These are phyloP conservation scores for Penicillium simplicissimum DNA, from an alignment of 495 filamentous ascomycete species.

Conservation along the genomic window DNA sequence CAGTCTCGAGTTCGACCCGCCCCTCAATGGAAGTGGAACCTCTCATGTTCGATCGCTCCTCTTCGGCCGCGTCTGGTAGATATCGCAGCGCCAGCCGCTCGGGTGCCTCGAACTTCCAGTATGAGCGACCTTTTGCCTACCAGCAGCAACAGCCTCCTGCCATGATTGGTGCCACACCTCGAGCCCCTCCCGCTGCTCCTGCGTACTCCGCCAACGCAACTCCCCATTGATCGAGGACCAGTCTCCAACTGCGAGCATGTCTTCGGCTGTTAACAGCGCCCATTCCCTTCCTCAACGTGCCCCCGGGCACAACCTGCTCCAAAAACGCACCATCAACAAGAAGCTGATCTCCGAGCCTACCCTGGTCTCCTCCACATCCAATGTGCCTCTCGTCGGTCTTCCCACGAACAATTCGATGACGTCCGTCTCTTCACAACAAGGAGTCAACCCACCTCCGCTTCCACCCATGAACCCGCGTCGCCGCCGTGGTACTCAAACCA, in stretches of 20 bases:
- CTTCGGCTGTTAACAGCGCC: conserved; percentile 18
- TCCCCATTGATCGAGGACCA: conserved; percentile 52
- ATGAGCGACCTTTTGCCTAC: conserved; percentile 43
- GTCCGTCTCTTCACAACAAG: conserved; percentile 13
- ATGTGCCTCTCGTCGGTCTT: conserved; percentile 65
- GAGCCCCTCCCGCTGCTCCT: conserved; percentile 54
- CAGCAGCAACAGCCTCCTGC: conserved; percentile 35
- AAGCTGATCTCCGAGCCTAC: conserved; percentile 80
- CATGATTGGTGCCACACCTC: conserved; percentile 50
- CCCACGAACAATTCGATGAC: conserved; percentile 34
- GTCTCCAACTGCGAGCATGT: conserved; percentile 19
- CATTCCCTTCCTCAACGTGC: conserved; percentile 32
- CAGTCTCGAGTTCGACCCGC: conserved; percentile 39
- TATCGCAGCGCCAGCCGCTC: conserved; percentile 52
- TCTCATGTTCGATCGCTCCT: conserved; percentile 35
- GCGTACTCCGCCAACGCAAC: conserved; percentile 56
- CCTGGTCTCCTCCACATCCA: conserved; percentile 75
- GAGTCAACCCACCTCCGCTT: conserved; percentile 54
- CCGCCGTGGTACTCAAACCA: conserved; percentile 56
- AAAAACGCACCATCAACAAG: conserved; percentile 71
- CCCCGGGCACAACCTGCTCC: conserved; percentile 32
- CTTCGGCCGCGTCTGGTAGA: conserved; percentile 46
- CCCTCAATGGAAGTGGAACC: conserved; percentile 44
- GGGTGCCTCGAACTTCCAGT: conserved; percentile 40
- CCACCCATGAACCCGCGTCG: conserved; percentile 73